phyloP scores from a whole-genome alignment of 176 grass and related monocot genomes.

The Bothriochloa decipiens region DNA sequence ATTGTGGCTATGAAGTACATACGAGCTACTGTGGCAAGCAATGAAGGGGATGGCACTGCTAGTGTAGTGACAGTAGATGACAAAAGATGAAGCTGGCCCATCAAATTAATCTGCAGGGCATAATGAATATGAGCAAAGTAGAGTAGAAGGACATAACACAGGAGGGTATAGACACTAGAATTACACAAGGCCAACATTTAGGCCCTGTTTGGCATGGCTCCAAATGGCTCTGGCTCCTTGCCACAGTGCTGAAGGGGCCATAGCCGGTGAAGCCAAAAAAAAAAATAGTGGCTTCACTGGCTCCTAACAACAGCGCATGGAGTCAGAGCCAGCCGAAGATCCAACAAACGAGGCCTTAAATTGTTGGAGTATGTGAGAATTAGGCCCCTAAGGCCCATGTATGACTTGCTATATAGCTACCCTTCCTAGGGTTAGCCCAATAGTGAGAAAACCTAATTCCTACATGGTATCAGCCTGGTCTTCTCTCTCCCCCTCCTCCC shows the following conservation, averaged over 20 bases:
- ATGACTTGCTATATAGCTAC: too few relatives aligned
- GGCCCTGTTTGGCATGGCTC: not conserved
- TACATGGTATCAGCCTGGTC: too few relatives aligned
- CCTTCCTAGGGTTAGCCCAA: too few relatives aligned
- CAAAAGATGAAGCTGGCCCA: constrained; percentile 98
- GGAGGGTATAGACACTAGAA: not conserved
- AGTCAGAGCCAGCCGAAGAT: not conserved
- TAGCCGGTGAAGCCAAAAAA: not conserved
- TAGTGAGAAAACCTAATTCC: too few relatives aligned
- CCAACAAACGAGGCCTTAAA: not conserved
- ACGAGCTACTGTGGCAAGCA: constrained; percentile 98
- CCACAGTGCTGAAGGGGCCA: not conserved
- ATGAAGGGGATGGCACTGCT: constrained; percentile 92
- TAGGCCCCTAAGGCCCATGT: too few relatives aligned
- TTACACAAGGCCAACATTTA: constrained; percentile 14
- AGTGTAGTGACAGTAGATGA: constrained; percentile 97
- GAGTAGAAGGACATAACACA: not conserved
- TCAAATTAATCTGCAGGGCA: constrained; percentile 85
- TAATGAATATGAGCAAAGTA: constrained; percentile 46
- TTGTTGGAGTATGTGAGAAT: too few relatives aligned
- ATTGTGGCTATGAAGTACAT: constrained; percentile 45
- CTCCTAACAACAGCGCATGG: not conserved
- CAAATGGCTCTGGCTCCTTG: not conserved
- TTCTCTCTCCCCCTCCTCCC: too few relatives aligned
- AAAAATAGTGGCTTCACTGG: not conserved